Evolutionary conservation across 2,329 filamentous ascomycete genomes (phyloP), one percentile per base, ranked within the genome.

Genomic region (Tothia fuscella): DNA sequence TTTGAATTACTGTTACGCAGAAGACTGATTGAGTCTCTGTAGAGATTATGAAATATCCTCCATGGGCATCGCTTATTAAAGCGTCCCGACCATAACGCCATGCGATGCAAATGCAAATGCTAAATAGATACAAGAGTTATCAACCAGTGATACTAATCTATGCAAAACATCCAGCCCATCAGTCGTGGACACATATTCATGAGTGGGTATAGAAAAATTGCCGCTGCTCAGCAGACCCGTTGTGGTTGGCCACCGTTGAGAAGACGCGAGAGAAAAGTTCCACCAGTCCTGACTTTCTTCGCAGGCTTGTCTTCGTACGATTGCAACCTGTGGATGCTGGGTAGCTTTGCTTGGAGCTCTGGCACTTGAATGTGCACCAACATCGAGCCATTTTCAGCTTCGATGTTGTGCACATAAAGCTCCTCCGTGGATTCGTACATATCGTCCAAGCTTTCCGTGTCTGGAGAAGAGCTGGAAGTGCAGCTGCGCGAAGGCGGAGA

Each of bases 361-460:
- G 53, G 49, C 40, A 51, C 53, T 47, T 57, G 53, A 51, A 66
- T 62, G 55, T 67, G 60, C 48, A 67, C 62, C 53, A 67, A 49
- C 21, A 58, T 62, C 28, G 64, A 59, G 32, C 59, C 56, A 44
- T 56, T 55, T 41, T 62, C 60, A 32, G 52, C 49, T 49, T 66
- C 64, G 55, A 64, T 65, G 41, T 60, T 64, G 38, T 64, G 55
- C 28, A 59, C 51, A 21, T 55, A 51, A 14, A 56, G 50, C 29
- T 45, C 42, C 19, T 47, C 47, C 16, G 20, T 46, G 25, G 42
- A 36, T 17, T 45, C 48, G 37, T 42, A 39, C 5, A 55, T 53
- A 24, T 59, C 61, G 33, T 51, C 49, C 45, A 60, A 49, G 48
- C 55, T 58, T 40, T 50, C 49, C 2, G 56, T 58, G 25, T 56